Percentiles rank a stretch among this genome's conserved stretches.
These are phyloP conservation scores for Malassezia nana DNA, from an alignment of 1,284 basidiomycete species.

Conservation along the genomic window DNA sequence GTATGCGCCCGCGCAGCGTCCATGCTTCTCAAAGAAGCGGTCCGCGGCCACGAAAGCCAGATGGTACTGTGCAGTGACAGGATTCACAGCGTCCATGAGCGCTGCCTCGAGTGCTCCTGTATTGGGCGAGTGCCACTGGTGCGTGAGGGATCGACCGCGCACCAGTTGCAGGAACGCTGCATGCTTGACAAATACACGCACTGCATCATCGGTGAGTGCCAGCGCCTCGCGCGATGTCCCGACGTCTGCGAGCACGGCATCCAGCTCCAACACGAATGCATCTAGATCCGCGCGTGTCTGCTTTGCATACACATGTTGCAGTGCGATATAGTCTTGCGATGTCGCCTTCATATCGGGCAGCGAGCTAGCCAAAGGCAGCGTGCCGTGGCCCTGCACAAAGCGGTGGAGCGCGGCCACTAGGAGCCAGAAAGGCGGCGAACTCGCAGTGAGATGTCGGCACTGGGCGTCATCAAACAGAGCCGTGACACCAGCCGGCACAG, in stretches of 20 bases:
- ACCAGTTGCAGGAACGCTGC: slow-evolving; percentile 70
- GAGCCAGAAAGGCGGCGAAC: slow-evolving; percentile 59
- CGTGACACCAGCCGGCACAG: slow-evolving; percentile 27
- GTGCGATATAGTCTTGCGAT: slow-evolving; percentile 66
- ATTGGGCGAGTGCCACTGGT: slow-evolving; percentile 46
- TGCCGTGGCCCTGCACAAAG: slow-evolving; percentile 49
- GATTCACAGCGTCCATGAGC: slow-evolving; percentile 37
- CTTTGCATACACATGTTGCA: slow-evolving; percentile 67
- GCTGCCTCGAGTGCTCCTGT: slow-evolving; percentile 25
- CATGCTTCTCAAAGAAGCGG: slow-evolving; percentile 47
- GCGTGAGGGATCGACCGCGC: slow-evolving; percentile 57
- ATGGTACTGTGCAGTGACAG: slow-evolving; percentile 36
- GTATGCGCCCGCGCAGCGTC: slow-evolving; percentile 50
- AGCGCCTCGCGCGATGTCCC: slow-evolving; percentile 16
- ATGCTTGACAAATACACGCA: slow-evolving; percentile 83
- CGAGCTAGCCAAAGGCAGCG: slow-evolving; percentile 57
- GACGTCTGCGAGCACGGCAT: slow-evolving; percentile 36
- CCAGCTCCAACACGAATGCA: slow-evolving; percentile 49
- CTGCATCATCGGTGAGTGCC: slow-evolving; percentile 51
- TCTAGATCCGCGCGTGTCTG: slow-evolving; percentile 62
- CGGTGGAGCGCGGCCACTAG: slow-evolving; percentile 67
- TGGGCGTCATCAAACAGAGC: slow-evolving; percentile 57
- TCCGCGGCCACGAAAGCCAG: slow-evolving; percentile 51
- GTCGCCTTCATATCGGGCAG: slow-evolving; percentile 94
- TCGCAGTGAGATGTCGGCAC: slow-evolving; percentile 35